These are phyloP conservation scores for Aspergillus arachidicola DNA, from an alignment of 2,329 filamentous ascomycete species.

Conservation along the genomic window DNA sequence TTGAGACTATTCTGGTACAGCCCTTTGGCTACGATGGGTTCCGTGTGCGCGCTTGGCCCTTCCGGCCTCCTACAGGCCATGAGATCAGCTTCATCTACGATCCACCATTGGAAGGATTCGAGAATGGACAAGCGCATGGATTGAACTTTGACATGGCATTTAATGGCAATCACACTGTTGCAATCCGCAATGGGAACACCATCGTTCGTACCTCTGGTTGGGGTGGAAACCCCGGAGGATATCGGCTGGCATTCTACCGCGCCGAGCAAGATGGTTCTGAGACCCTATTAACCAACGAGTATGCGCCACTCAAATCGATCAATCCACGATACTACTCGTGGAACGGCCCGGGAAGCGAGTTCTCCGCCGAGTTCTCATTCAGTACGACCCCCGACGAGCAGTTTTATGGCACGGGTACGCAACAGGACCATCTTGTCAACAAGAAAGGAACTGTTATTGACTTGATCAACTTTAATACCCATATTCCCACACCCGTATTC, in stretches of 20 bases:
- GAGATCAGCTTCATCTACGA: constrained; percentile 44
- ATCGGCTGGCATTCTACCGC: constrained; percentile 39
- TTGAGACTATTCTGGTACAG: constrained; percentile 42
- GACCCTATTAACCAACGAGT: constrained; percentile 41
- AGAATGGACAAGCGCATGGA: constrained; percentile 33
- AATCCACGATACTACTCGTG: constrained; percentile 41
- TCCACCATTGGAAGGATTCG: constrained; percentile 42
- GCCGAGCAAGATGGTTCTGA: constrained; percentile 37
- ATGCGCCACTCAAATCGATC: constrained; percentile 35
- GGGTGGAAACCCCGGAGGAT: constrained; percentile 34
- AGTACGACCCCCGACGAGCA: constrained; percentile 50
- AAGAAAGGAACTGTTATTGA: constrained; percentile 64
- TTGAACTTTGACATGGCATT: constrained; percentile 36
- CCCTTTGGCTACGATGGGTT: constrained; percentile 46
- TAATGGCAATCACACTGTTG: constrained; percentile 33
- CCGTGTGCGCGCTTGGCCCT: constrained; percentile 43
- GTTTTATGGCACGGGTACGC: constrained; percentile 67
- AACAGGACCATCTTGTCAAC: constrained; percentile 62
- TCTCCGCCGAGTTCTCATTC: constrained; percentile 40
- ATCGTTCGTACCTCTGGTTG: constrained; percentile 37
- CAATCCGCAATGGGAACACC: constrained; percentile 41
- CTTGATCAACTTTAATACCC: constrained; percentile 65
- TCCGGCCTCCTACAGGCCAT: constrained; percentile 36
- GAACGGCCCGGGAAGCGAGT: constrained; percentile 38
- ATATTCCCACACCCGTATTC: constrained; percentile 63